Percentiles rank a stretch among this genome's conserved stretches.
Conservation (phyloP, 2,329 filamentous ascomycete genomes). For the Aspergillus eucalypticola region DNA sequence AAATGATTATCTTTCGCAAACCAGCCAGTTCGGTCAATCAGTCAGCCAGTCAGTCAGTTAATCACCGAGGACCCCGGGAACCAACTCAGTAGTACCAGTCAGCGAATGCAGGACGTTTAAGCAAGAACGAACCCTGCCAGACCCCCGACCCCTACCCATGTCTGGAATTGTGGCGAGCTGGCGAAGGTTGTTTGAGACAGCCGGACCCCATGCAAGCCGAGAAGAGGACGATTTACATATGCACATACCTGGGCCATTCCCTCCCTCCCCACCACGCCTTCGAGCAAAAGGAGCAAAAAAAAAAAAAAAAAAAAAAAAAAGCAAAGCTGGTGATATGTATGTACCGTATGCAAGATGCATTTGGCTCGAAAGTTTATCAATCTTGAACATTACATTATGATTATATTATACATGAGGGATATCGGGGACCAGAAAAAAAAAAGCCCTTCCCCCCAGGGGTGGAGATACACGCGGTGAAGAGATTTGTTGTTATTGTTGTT, state of each 20-base stretch:
- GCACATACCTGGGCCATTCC: not conserved
- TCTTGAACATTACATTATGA: not conserved
- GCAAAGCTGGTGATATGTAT: not conserved
- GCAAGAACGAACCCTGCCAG: not conserved
- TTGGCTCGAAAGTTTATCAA: not conserved
- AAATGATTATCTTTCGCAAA: no score
- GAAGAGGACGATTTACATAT: not conserved
- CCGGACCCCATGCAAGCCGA: not conserved
- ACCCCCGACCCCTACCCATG: not conserved
- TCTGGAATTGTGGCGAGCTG: not conserved
- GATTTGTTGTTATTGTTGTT: no score
- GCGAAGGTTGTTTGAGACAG: not conserved
- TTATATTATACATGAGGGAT: not conserved
- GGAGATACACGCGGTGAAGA: not conserved
- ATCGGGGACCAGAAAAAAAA: not conserved
- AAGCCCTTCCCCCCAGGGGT: no score
- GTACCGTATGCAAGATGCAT: not conserved
- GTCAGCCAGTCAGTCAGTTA: no score
- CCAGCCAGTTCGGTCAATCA: no score
- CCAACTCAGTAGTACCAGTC: not conserved
- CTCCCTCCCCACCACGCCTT: not conserved
- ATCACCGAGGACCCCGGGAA: not conserved
- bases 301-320: not conserved
- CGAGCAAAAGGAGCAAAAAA: no score
- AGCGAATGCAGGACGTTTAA: not conserved